Conservation (phyloP, 2,329 filamentous ascomycete genomes). For the Xylariales sp. region DNA sequence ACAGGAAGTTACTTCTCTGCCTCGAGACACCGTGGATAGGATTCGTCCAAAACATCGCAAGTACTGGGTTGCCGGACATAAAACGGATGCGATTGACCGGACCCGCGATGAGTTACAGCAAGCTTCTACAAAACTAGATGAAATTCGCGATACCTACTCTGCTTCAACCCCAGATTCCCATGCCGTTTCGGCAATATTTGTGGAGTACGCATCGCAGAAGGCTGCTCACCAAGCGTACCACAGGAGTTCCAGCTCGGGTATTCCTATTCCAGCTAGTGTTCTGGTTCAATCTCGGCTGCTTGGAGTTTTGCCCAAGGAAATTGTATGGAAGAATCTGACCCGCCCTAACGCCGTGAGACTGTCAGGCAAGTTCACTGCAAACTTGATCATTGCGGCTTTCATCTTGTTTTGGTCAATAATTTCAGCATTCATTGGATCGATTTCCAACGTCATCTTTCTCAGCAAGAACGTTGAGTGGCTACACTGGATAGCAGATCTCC, state of each 20-base stretch:
- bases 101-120: constrained; percentile 1
- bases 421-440: constrained; percentile 73
- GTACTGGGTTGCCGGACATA: constrained; percentile 1
- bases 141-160: constrained; percentile 1
- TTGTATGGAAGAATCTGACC: constrained; percentile 79
- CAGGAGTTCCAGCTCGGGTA: constrained; percentile 17
- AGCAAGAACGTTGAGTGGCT: constrained; percentile 63
- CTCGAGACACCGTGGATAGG: constrained; percentile 13
- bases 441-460: constrained; percentile 79
- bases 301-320: constrained; percentile 72
- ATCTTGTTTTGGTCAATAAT: constrained; percentile 83
- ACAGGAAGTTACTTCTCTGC: constrained; percentile 10
- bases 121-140: constrained; percentile 5
- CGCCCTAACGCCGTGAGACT: constrained; percentile 30
- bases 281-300: constrained; percentile 40
- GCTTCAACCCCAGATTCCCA: constrained; percentile 23
- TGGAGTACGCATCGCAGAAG: constrained; percentile 80
- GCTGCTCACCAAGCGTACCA: constrained; percentile 86
- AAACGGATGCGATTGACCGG: constrained; percentile 2
- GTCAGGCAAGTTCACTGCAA: constrained; percentile 46
- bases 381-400: constrained; percentile 63
- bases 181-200: constrained; percentile 82
- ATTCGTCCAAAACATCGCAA: constrained; percentile 2
- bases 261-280: constrained; percentile 9
- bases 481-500: constrained; percentile 68